A percentile compares a stretch with the other conserved stretches of the same genome.
These are phyloP conservation scores for Boletus reticuloceps DNA, from an alignment of 768 basidiomycete genomes.

Conservation along the genomic window DNA sequence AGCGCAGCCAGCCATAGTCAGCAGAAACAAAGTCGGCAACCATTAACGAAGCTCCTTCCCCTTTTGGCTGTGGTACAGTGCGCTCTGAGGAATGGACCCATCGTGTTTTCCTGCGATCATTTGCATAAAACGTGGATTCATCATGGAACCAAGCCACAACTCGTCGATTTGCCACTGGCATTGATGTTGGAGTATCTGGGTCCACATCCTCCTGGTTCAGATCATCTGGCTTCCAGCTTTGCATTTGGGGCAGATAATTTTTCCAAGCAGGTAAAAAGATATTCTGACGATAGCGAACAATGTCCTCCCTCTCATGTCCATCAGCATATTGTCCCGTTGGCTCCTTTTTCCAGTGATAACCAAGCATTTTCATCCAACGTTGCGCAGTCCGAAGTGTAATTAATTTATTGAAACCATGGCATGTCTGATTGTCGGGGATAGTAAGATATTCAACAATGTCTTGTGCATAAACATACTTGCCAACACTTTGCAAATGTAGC, in stretches of 20 bases:
- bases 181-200: too few species aligned
- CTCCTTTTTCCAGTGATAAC: not conserved
- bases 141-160: not conserved
- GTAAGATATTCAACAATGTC: too few species aligned
- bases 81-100: not conserved
- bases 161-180: too few species aligned
- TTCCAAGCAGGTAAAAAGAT: not conserved
- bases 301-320: not conserved
- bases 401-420: not conserved
- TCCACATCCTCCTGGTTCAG: too few species aligned
- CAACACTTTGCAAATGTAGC: not conserved
- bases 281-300: not conserved
- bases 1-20: not conserved
- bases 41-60: not conserved
- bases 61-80: not conserved
- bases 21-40: not conserved
- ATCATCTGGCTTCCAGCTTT: too few species aligned
- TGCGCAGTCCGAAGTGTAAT: not conserved
- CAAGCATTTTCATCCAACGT: not conserved
- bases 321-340: not conserved
- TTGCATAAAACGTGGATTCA: not conserved
- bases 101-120: not conserved
- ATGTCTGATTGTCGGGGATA: not conserved
- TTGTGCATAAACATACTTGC: too few species aligned
- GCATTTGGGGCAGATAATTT: not conserved